Evolutionary conservation across 2,329 filamentous ascomycete genomes (phyloP).

Genomic region (Neospermospora avenae): DNA sequence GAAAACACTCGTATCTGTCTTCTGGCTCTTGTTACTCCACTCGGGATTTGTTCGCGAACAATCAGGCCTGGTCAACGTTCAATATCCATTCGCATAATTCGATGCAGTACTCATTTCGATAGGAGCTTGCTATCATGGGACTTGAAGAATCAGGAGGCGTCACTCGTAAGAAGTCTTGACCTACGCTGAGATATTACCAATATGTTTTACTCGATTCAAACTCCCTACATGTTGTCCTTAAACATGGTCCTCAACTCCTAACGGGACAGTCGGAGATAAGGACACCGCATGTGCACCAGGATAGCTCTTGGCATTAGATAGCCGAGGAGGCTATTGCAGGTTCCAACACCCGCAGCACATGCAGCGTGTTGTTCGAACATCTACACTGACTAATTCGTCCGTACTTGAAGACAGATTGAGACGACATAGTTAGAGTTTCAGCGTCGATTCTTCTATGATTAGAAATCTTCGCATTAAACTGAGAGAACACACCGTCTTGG

Average conservation of each 20-base stretch:
- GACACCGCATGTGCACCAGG: neutral
- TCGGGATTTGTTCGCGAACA: too few relatives aligned
- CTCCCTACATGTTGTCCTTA: too few relatives aligned
- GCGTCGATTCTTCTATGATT: neutral
- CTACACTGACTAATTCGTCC: neutral
- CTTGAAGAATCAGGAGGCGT: too few relatives aligned
- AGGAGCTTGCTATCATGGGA: too few relatives aligned
- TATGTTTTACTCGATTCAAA: too few relatives aligned
- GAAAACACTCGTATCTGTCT: too few relatives aligned
- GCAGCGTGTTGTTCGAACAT: neutral
- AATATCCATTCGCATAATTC: too few relatives aligned
- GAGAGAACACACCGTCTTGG: neutral
- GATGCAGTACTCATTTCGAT: too few relatives aligned
- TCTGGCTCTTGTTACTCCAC: too few relatives aligned
- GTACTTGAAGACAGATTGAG: neutral
- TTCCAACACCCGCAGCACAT: neutral
- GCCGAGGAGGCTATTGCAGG: neutral
- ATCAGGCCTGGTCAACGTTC: too few relatives aligned
- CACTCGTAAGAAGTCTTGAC: too few relatives aligned
- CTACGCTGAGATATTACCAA: too few relatives aligned
- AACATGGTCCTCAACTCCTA: neutral
- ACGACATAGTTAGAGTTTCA: neutral
- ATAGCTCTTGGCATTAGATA: neutral
- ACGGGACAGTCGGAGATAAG: neutral
- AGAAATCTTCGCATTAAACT: neutral